phyloP scores from a whole-genome alignment of 2,329 filamentous ascomycete genomes.

The Nothophaeocryptopus gaeumannii region DNA sequence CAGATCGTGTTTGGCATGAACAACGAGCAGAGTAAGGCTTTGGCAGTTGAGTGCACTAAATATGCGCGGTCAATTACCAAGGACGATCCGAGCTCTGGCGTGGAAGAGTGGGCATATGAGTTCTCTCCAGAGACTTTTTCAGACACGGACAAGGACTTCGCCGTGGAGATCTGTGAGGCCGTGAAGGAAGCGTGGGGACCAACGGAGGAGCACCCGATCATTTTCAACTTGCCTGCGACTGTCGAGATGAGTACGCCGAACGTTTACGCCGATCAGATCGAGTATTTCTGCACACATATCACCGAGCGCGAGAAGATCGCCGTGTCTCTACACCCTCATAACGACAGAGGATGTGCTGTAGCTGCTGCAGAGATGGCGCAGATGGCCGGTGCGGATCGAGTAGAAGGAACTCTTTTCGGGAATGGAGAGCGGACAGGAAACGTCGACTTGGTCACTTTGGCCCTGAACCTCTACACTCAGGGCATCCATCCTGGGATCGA shows the following conservation, averaged over 20 bases:
- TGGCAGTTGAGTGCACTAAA: constrained; percentile 82
- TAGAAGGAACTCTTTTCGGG: constrained; percentile 90
- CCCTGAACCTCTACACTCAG: constrained; percentile 91
- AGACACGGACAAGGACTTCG: constrained; percentile 81
- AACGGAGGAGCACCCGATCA: constrained; percentile 73
- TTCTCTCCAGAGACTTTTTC: constrained; percentile 89
- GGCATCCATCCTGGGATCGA: constrained; percentile 81
- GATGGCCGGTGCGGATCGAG: constrained; percentile 92
- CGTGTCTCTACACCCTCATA: constrained; percentile 90
- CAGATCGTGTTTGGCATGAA: constrained; percentile 84
- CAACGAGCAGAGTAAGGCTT: constrained; percentile 74
- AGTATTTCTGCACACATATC: constrained; percentile 89
- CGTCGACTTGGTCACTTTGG: constrained; percentile 89
- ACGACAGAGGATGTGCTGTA: constrained; percentile 85
- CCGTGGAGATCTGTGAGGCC: constrained; percentile 79
- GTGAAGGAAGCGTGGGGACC: constrained; percentile 94
- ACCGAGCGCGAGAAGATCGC: constrained; percentile 80
- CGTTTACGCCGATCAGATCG: constrained; percentile 92
- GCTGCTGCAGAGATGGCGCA: constrained; percentile 89
- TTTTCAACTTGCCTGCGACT: constrained; percentile 95
- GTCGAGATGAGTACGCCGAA: constrained; percentile 95
- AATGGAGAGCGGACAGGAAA: constrained; percentile 96
- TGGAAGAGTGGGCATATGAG: constrained; percentile 72
- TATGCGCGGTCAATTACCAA: constrained; percentile 89
- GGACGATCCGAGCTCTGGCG: constrained; percentile 57